Conservation (phyloP, 768 basidiomycete species). For the Podaxis carcinomalis region DNA sequence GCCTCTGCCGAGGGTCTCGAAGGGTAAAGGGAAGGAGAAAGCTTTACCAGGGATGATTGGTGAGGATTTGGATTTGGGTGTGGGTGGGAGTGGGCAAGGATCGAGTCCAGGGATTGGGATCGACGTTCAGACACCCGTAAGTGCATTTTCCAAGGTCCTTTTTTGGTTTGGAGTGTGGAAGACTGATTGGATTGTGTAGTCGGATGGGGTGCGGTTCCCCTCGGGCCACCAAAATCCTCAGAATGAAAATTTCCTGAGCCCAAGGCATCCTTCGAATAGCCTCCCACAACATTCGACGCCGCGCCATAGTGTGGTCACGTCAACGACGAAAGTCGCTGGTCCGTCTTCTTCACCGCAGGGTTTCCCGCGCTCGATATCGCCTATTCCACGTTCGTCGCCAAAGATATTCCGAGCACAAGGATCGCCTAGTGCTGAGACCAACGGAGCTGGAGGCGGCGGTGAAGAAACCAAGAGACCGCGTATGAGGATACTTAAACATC, state of each 20-base stretch:
- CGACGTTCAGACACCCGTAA: conserved; percentile 6
- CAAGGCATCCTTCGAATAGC: neutral
- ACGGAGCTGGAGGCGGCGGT: neutral
- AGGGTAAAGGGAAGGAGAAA: conserved; percentile 5
- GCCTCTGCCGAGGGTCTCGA: conserved; percentile 1
- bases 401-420: conserved; percentile 5
- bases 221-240: neutral
- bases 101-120: conserved; percentile 8
- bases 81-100: conserved; percentile 7
- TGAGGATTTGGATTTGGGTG: neutral
- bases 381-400: neutral
- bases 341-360: neutral
- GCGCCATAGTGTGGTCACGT: neutral
- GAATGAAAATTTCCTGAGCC: neutral
- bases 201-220: neutral
- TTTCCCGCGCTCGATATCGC: neutral
- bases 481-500: neutral
- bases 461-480: neutral
- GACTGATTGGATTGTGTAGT: neutral
- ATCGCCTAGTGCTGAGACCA: neutral
- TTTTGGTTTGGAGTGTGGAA: neutral
- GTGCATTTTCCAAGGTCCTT: neutral
- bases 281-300: neutral
- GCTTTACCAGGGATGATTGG: neutral
- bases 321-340: neutral